Base-by-base conservation (phyloP, 306 rosid species). In the Phaseolus lunatus region DNA sequence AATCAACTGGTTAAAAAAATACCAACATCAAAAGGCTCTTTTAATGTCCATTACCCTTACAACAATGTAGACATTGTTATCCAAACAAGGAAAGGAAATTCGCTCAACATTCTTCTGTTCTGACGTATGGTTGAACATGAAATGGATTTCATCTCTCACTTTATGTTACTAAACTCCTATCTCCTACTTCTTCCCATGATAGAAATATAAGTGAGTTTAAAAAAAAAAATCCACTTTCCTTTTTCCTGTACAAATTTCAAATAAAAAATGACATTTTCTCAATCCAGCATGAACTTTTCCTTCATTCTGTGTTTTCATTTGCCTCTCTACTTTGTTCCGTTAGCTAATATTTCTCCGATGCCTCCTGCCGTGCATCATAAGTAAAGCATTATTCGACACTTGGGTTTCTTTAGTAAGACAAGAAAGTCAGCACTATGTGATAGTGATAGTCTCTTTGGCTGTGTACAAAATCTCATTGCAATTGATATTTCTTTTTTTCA, bases 1-100 rank as follows among this genome's bases (percentile, higher is more conserved):
- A 61, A 61, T 41, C 9, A 58, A 58, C 79, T 44, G 45, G 14
- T 59, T 45, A 11, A 57, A 24, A 74, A 74, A n/a, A 5, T 24
- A 43, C 43, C 24, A 58, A 39, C 48, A 16, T 20, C 35, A 53
- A 35, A 12, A 20, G 20, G 48, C 29, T 33, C 33, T 33, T 59
- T 9, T 59, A 6, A 27, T 14, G 66, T 27, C 39, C 19, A 27
- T 29, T 11, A 13, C 4, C 24, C 12, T 16, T 11, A 13, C 9
- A 58, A 12, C 65, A 24, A 13, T 26, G 24, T 54, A 54, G 62
- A 54, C 31, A 20, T 8, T 54, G 61, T 56, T 56, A 61, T 29
- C 22, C 23, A 7, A 29, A 29, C 67, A 61, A 61, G 22, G 22
- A 6, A 59, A 59, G 4, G 2, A 59, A 59, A 14, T 57, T 23